A percentile compares a stretch with the other conserved stretches of the same genome.
Evolutionary conservation across 495 filamentous ascomycete species (phyloP).

Genomic region (Lasiosphaeria ovina): DNA sequence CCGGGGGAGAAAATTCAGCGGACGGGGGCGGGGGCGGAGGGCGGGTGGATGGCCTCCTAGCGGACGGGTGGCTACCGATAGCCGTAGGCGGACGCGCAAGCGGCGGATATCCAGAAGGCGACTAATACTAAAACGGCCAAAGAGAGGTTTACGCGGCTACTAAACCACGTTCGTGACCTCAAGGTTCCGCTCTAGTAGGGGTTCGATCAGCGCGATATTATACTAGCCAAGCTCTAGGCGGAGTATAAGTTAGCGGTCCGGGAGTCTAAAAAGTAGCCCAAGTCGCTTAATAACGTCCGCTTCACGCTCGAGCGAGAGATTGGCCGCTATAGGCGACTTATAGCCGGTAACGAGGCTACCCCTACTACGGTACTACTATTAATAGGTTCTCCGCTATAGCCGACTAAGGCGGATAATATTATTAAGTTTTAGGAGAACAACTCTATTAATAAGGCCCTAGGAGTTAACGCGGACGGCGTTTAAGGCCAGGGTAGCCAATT

Average conservation of each 20-base stretch:
- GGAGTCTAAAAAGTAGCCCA: not conserved
- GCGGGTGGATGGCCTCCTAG: not conserved
- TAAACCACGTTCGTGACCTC: not conserved
- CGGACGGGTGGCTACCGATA: not conserved
- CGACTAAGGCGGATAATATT: not conserved
- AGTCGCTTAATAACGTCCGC: not conserved
- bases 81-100: slow-evolving; percentile 1
- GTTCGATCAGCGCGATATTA: not conserved
- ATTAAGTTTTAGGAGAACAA: not conserved
- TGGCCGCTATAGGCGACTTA: not conserved
- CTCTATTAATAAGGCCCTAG: not conserved
- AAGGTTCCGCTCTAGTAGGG: not conserved
- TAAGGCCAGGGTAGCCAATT: not conserved
- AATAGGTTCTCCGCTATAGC: not conserved
- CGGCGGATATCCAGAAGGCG: not conserved
- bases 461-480: not conserved
- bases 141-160: not conserved
- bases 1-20: not conserved
- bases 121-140: not conserved
- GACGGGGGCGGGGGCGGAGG: not conserved
- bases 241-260: not conserved
- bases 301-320: not conserved
- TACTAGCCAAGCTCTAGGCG: not conserved
- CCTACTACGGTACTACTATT: not conserved
- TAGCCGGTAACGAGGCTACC: not conserved